These are phyloP conservation scores for Talaromyces sp. DNA, from an alignment of 2,329 filamentous ascomycete genomes.

Conservation along the genomic window DNA sequence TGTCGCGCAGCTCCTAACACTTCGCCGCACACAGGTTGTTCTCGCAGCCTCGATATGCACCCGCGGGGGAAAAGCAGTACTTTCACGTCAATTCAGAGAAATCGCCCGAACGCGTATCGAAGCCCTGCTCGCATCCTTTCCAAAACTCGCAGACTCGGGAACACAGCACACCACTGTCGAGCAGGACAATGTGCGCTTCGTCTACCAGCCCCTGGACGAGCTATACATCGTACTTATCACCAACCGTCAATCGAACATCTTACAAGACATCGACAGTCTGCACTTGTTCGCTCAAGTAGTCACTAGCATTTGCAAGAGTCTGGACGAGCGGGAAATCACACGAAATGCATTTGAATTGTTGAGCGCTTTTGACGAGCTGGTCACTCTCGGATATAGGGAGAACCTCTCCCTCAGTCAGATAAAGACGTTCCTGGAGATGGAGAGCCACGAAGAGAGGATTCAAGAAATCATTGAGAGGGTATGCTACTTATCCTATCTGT, in stretches of 20 bases:
- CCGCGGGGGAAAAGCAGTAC: slow-evolving; percentile 93
- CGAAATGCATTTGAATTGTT: slow-evolving; percentile 94
- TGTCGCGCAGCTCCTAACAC: slow-evolving; percentile 7
- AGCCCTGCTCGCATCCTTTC: slow-evolving; percentile 92
- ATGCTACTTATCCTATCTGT: slow-evolving; percentile 31
- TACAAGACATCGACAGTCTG: slow-evolving; percentile 97
- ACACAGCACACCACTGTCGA: slow-evolving; percentile 98
- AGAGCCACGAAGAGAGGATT: slow-evolving; percentile 97
- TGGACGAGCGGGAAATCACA: slow-evolving; percentile 93
- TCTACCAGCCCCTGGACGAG: slow-evolving; percentile 98
- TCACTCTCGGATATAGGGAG: slow-evolving; percentile 92
- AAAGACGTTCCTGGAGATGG: slow-evolving; percentile 99
- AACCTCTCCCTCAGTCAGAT: slow-evolving; percentile 96
- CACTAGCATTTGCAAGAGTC: slow-evolving; percentile 88
- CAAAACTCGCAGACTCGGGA: slow-evolving; percentile 91
- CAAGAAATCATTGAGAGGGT: slow-evolving; percentile 95
- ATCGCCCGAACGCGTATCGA: slow-evolving; percentile 97
- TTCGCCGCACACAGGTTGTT: slow-evolving; percentile 66
- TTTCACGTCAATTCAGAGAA: slow-evolving; percentile 96
- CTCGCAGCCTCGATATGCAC: slow-evolving; percentile 99
- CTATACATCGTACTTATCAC: slow-evolving; percentile 99
- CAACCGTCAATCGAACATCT: slow-evolving; percentile 98
- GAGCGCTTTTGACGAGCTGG: slow-evolving; percentile 94
- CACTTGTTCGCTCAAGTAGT: slow-evolving; percentile 98
- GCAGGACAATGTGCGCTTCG: slow-evolving; percentile 98